These are phyloP conservation scores for Pythium oligandrum DNA, from an alignment of 352 stramenopile genomes.

Conservation along the genomic window DNA sequence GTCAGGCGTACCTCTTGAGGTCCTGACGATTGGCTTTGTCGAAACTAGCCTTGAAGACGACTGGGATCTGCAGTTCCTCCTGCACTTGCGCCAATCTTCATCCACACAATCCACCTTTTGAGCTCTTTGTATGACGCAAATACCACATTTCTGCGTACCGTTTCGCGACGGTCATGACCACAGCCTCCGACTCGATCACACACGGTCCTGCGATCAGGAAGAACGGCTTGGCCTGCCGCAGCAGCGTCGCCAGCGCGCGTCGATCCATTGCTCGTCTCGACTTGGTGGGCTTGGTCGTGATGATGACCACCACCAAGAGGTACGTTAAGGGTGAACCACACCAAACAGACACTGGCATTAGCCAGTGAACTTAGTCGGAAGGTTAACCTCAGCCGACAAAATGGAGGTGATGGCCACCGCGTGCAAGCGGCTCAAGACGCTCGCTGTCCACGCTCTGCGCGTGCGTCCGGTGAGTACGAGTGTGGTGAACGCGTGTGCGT, in stretches of 20 bases:
- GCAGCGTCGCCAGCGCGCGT: conserved; percentile 36
- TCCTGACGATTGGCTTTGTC: conserved; percentile 89
- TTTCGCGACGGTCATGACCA: conserved; percentile 66
- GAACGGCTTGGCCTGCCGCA: conserved; percentile 64
- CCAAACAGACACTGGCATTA: background rate
- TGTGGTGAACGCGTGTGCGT: background rate
- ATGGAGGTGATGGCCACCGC: conserved; percentile 8
- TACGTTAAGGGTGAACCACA: conserved; percentile 16
- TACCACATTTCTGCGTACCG: conserved; percentile 24
- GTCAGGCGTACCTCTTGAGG: conserved; percentile 30
- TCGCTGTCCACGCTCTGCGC: conserved; percentile 10
- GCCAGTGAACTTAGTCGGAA: background rate
- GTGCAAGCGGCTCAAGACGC: conserved; percentile 21
- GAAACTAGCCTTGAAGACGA: conserved; percentile 89
- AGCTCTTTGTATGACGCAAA: too few relatives aligned
- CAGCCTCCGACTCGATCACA: conserved; percentile 66
- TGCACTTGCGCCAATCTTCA: conserved; percentile 49
- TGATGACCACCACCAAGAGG: conserved; percentile 3
- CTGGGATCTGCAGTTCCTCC: conserved; percentile 54
- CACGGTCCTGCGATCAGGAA: conserved; percentile 83
- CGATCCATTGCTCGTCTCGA: conserved; percentile 30
- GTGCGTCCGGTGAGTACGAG: conserved; percentile 3
- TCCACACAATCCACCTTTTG: too few relatives aligned
- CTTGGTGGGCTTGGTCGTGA: background rate
- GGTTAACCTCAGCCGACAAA: background rate